Base-by-base conservation (phyloP, 1,139 yeast genomes). In the Candida frijolesensis region DNA sequence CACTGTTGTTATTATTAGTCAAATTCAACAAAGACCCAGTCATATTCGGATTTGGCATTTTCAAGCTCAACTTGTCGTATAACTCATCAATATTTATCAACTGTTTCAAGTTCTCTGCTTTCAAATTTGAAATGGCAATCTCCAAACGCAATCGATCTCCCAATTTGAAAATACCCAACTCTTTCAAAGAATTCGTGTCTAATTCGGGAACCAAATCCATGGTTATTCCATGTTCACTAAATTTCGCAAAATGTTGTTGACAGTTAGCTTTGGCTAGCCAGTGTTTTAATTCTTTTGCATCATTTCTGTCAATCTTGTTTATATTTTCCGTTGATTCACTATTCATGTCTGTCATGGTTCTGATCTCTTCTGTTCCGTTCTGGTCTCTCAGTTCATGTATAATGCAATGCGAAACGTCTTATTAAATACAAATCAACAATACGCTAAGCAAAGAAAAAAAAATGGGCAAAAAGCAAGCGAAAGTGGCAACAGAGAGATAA, bases 91-190 rank as follows among this genome's bases (percentile, higher is more conserved):
- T 60, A 25, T 69, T 66, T 30, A 80, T 58, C 12, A 63, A 54
- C 25, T 67, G 61, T 54, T 63, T 64, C n/a, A 81, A 62, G 30
- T 62, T 59, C 40, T 76, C 74, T 3, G 74, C 59, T 57, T 76
- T 69, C 56, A 80, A 52, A 49, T 72, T 66, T 48, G 74, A 64
- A 33, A 84, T 70, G 50, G 86, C 84, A 18, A 83, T 71, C 57
- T 83, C 83, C 8, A 89, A 64, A 33, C 86, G 73, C 34, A 94
- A 74, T 33, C 97, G 72, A 64, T 94, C 98, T 0, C 98, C 98
- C 9, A 94, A 80, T 57, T 83, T 86, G 16, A 59, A 58, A n/a
- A 94, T 70, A 0, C 97, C 97, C 8, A 94, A 65, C 54, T 87
- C 96, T 49, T 78, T 79, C 50, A 94, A 75, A 0, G 91, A 81